These are phyloP conservation scores for Helminthosporium solani DNA, from an alignment of 2,329 filamentous ascomycete genomes.

Conservation along the genomic window DNA sequence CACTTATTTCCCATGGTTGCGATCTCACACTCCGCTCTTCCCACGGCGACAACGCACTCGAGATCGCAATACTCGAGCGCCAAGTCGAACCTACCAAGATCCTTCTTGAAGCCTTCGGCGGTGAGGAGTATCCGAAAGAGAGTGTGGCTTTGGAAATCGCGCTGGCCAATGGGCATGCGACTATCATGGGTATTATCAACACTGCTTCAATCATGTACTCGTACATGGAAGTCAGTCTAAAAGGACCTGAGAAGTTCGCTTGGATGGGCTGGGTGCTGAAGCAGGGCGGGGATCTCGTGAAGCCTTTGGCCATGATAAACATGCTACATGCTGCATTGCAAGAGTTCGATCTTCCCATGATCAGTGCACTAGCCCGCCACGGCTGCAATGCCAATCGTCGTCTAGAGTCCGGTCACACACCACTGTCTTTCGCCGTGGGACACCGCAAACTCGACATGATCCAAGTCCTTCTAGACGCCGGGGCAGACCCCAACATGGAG, in stretches of 20 bases:
- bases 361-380: conserved; percentile 12
- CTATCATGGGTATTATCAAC: conserved; percentile 13
- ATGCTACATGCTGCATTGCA: conserved; percentile 18
- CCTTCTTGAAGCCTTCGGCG: conserved; percentile 19
- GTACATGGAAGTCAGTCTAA: conserved; percentile 2
- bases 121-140: conserved; percentile 15
- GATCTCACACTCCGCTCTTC: conserved; percentile 6
- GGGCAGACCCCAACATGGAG: conserved; percentile 15
- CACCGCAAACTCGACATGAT: conserved; percentile 13
- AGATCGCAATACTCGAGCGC: conserved; percentile 15
- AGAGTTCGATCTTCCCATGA: conserved; percentile 10
- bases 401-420: conserved; percentile 14
- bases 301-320: conserved; percentile 11
- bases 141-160: conserved; percentile 24
- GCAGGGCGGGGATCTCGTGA: conserved; percentile 20
- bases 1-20: conserved; percentile 13
- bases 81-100: conserved; percentile 8
- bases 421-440: conserved; percentile 15
- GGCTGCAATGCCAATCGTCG: conserved; percentile 16
- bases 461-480: conserved; percentile 14
- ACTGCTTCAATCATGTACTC: conserved; percentile 15
- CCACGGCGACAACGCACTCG: conserved; percentile 12
- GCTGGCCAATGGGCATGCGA: conserved; percentile 9
- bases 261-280: conserved; percentile 26
- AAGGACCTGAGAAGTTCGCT: conserved; percentile 2